A percentile compares a stretch with the other conserved stretches of the same genome.
phyloP scores from a whole-genome alignment of 1,284 basidiomycete species.

The Austroboletus novae-zelandiae region DNA sequence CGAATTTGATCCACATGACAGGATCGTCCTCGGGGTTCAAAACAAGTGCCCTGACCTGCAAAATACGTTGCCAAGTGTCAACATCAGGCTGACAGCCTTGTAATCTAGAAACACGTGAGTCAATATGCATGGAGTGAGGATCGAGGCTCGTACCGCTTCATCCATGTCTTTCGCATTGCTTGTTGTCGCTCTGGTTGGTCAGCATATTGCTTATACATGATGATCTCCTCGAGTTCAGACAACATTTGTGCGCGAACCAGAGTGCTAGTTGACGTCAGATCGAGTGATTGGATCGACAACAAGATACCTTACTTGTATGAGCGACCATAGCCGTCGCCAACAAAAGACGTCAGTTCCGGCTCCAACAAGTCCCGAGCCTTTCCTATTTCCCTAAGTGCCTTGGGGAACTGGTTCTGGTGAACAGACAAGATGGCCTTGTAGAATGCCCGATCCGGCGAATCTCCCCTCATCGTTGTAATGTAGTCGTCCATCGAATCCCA shows the following conservation, averaged over 20 bases:
- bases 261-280: slow-evolving; percentile 51
- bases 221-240: slow-evolving; percentile 97
- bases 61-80: slow-evolving; percentile 97
- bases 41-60: slow-evolving; percentile 95
- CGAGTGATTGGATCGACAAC: background rate
- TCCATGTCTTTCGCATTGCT: slow-evolving; percentile 90
- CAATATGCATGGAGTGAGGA: background rate
- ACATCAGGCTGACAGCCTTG: slow-evolving; percentile 98
- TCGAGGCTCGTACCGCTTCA: slow-evolving; percentile 67
- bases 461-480: slow-evolving; percentile 90
- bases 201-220: slow-evolving; percentile 90
- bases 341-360: slow-evolving; percentile 88
- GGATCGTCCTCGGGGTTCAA: slow-evolving; percentile 93
- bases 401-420: slow-evolving; percentile 93
- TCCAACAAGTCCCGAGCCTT: slow-evolving; percentile 95
- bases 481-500: slow-evolving; percentile 99
- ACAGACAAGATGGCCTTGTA: slow-evolving; percentile 95
- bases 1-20: slow-evolving; percentile 96
- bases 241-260: slow-evolving; percentile 99
- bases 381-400: slow-evolving; percentile 88
- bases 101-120: slow-evolving; percentile 49
- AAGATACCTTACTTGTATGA: slow-evolving; percentile 79
- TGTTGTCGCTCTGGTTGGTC: slow-evolving; percentile 92
- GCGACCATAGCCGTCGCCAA: slow-evolving; percentile 94
- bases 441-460: slow-evolving; percentile 94